Base-by-base conservation (phyloP, 345 rosid species). In the Murraya paniculata region DNA sequence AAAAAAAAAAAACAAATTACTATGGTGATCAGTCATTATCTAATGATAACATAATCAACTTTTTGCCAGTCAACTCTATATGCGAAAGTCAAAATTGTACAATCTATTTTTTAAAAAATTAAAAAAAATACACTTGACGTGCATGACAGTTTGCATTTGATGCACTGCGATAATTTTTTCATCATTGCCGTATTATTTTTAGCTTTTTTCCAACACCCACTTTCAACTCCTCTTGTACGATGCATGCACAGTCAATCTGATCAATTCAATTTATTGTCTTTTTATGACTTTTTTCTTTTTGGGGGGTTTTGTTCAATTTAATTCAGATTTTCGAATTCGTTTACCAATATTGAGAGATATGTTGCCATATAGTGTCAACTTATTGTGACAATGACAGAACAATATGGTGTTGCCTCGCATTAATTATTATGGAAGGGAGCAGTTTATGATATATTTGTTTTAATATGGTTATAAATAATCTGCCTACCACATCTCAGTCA, bases 101-200 rank as follows among this genome's bases (percentile, higher is more conserved):
- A 39, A 39, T 58, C 22, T 30, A 48, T 48, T 7, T 30, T 38
- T 56, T 8, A 58, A 13, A 76, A 58, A 14, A 76, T n/a, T n/a
- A 36, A 6, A 25, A 25, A 22, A 38, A 14, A 71, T 7, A 57
- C 39, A 57, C 31, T 58, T 73, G 74, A 81, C 77, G 33, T 56
- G 25, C 45, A 39, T 9, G 45, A n/a, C n/a, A n/a, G n/a, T 59
- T 81, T 81, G 53, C 60, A 19, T 56, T 56, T 56, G 28, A 61
- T 61, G 11, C 11, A 81, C 56, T 79, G 77, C 79, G 71, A 75
- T 84, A 9, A 39, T 39, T 79, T 67, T 78, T 78, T 84, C 86
- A 84, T 87, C 85, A 86, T 89, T 83, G 85, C 88, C 90, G 81
- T 79, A 83, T 87, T 89, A 89, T 89, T 89, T 80, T 76, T 76